Evolutionary conservation across 257 asterid species (phyloP).

Genomic region (Lithospermum erythrorhizon): DNA sequence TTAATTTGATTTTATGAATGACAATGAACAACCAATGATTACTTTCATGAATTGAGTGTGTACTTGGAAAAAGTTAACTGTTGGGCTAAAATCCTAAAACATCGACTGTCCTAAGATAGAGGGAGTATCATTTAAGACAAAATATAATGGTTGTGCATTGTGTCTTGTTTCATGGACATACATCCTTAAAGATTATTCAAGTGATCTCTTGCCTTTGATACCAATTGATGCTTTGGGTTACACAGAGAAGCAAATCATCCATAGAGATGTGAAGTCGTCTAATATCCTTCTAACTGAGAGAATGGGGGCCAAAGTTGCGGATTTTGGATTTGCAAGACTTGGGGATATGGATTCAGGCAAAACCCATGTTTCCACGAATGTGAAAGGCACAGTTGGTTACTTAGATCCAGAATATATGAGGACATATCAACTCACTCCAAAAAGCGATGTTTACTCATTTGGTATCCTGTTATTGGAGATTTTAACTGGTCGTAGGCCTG

Average conservation of each 20-base stretch:
- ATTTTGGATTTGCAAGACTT: slow-evolving; percentile 84
- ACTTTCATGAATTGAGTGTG: too few relatives aligned
- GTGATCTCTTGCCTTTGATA: neutral
- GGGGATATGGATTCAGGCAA: slow-evolving; percentile 68
- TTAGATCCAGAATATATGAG: slow-evolving; percentile 97
- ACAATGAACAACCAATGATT: too few relatives aligned
- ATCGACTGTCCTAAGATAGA: too few relatives aligned
- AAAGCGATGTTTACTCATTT: slow-evolving; percentile 92
- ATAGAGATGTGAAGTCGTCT: slow-evolving; percentile 95
- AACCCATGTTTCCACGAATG: slow-evolving; percentile 80
- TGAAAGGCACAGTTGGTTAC: slow-evolving; percentile 94
- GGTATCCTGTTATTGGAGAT: slow-evolving; percentile 80
- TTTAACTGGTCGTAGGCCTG: slow-evolving; percentile 88
- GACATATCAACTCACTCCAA: slow-evolving; percentile 72
- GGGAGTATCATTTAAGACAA: too few relatives aligned
- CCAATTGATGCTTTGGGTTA: neutral
- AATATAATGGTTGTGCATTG: too few relatives aligned
- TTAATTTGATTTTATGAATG: too few relatives aligned
- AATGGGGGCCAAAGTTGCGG: slow-evolving; percentile 90
- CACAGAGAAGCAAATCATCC: slow-evolving; percentile 95
- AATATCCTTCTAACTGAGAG: slow-evolving; percentile 87
- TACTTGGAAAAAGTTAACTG: too few relatives aligned
- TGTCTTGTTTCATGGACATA: too few relatives aligned
- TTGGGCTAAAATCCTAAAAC: too few relatives aligned
- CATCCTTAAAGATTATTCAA: too few relatives aligned